These are phyloP conservation scores for Macrophomina pseudophaseolina DNA, from an alignment of 2,329 filamentous ascomycete species.

Conservation along the genomic window DNA sequence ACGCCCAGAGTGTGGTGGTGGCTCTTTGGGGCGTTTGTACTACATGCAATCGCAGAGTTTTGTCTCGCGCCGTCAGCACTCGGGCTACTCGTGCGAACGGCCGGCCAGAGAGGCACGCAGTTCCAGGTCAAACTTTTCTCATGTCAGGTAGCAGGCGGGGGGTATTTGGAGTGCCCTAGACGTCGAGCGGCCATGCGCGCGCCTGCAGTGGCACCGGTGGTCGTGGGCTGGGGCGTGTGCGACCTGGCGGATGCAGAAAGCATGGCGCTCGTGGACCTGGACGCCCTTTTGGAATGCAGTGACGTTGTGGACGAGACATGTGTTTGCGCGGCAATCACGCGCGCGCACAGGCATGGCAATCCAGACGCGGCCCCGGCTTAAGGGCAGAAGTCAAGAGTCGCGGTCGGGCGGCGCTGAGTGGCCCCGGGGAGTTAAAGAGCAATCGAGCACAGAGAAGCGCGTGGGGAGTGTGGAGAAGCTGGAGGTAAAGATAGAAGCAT, in stretches of 20 bases:
- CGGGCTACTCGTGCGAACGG: not conserved
- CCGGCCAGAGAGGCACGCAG: not conserved
- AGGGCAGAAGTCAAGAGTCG: not conserved
- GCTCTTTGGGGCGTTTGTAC: not conserved
- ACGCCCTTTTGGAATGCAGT: not conserved
- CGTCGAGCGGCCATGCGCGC: not conserved
- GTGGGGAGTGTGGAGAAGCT: not conserved
- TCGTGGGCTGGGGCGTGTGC: not conserved
- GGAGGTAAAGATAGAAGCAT: conserved; percentile 3
- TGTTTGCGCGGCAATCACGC: conserved; percentile 13
- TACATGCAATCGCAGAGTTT: not conserved
- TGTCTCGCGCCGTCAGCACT: conserved; percentile 12
- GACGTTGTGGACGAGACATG: not conserved
- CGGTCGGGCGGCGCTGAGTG: conserved; percentile 19
- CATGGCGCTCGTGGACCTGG: conserved; percentile 12
- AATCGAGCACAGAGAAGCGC: not conserved
- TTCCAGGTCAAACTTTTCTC: conserved; percentile 13
- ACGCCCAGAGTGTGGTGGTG: not conserved
- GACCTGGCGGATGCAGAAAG: conserved; percentile 7
- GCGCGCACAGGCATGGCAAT: not conserved
- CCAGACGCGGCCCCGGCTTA: not conserved
- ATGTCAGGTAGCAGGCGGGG: conserved; percentile 1
- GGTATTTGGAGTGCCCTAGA: conserved; percentile 13
- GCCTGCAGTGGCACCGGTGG: conserved; percentile 1
- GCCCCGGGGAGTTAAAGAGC: not conserved